A percentile compares a stretch with the other conserved stretches of the same genome.
phyloP scores from a whole-genome alignment of 768 basidiomycete genomes.

The Phylloporus arenicola region DNA sequence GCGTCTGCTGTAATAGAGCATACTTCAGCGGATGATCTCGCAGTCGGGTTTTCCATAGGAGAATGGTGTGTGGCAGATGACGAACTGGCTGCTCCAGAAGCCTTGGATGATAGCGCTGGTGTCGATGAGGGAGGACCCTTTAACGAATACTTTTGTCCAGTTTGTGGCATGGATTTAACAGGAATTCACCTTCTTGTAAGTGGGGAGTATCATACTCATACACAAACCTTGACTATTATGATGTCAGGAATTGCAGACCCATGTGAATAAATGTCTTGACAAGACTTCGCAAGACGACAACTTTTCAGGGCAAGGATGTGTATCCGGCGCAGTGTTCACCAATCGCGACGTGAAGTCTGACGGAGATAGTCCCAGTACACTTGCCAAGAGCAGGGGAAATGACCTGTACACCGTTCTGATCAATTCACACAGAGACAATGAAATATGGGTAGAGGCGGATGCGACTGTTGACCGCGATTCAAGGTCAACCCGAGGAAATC shows the following conservation, averaged over 20 bases:
- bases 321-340: neutral
- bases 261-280: slow-evolving; percentile 58
- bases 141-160: slow-evolving; percentile 18
- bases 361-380: neutral
- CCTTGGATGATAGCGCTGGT: slow-evolving; percentile 17
- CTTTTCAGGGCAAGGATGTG: neutral
- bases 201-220: neutral
- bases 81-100: slow-evolving; percentile 41
- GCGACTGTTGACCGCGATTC: slow-evolving; percentile 44
- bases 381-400: slow-evolving; percentile 4
- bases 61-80: slow-evolving; percentile 77
- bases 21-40: neutral
- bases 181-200: slow-evolving; percentile 24
- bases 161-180: slow-evolving; percentile 20
- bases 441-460: slow-evolving; percentile 80
- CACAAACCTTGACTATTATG: slow-evolving; percentile 4
- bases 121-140: slow-evolving; percentile 17
- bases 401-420: slow-evolving; percentile 80
- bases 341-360: neutral
- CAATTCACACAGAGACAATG: slow-evolving; percentile 77
- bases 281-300: slow-evolving; percentile 11
- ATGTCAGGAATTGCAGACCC: slow-evolving; percentile 43
- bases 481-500: slow-evolving; percentile 43
- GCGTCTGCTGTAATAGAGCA: neutral
- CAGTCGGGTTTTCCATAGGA: slow-evolving; percentile 30